Evolutionary conservation across 179 eudicot species (phyloP).

Genomic region (Nepenthes alata): DNA sequence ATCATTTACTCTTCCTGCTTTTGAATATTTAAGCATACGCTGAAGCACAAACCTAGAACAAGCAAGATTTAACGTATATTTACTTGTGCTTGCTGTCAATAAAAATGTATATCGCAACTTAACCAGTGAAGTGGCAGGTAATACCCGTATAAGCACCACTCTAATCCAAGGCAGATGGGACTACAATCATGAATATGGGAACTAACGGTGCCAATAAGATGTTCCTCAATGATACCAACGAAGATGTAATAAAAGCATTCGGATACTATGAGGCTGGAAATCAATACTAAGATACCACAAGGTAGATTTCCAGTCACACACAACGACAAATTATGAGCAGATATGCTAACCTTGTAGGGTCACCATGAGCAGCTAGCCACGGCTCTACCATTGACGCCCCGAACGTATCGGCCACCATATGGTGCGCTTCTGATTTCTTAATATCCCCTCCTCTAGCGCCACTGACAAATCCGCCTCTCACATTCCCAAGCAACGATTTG

Average conservation of each 20-base stretch:
- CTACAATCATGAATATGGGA: no score
- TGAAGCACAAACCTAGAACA: no score
- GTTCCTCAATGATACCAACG: not conserved
- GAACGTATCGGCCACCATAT: constrained; percentile 65
- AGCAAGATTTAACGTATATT: no score
- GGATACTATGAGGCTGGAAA: not conserved
- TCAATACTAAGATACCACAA: not conserved
- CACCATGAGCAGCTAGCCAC: constrained; percentile 97
- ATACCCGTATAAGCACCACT: no score
- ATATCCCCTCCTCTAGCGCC: constrained; percentile 19
- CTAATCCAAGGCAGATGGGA: no score
- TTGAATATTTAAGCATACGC: no score
- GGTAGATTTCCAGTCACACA: not conserved
- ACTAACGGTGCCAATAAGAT: no score
- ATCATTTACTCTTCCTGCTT: no score
- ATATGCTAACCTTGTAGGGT: constrained; percentile 67
- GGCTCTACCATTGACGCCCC: constrained; percentile 97
- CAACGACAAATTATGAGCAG: not conserved
- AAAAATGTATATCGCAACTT: no score
- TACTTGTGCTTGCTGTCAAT: no score
- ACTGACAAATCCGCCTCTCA: constrained; percentile 20
- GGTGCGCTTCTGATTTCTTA: constrained; percentile 51
- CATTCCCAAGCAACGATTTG: constrained; percentile 37
- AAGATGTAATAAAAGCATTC: not conserved
- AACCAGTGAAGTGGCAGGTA: no score